Conservation (phyloP, 331 rosid genomes). For the Phaseolus coccineus region DNA sequence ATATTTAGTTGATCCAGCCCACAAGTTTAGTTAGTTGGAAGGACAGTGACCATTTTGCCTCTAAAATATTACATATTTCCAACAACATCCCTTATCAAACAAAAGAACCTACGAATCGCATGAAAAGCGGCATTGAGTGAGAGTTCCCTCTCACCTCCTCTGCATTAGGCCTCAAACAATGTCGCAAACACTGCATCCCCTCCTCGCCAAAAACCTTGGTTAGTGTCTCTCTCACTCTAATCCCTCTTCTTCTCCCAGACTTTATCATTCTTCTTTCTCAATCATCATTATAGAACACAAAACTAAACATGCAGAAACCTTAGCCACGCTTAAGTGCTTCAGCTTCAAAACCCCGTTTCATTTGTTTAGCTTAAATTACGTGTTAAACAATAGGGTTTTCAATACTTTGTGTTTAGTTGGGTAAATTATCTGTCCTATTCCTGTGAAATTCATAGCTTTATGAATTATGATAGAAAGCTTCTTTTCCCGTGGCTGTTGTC, state of each 20-base stretch:
- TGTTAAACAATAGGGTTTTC: slow-evolving; percentile 34
- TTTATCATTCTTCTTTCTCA: not conserved
- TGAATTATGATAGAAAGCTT: slow-evolving; percentile 6
- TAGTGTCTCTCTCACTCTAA: not conserved
- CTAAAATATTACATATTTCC: slow-evolving; percentile 21
- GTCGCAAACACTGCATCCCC: slow-evolving; percentile 51
- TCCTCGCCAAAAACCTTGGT: slow-evolving; percentile 52
- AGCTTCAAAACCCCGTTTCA: slow-evolving; percentile 18
- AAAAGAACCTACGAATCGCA: not conserved
- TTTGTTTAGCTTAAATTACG: not conserved
- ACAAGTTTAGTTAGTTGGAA: not conserved
- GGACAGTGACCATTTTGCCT: not conserved
- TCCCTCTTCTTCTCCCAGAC: not conserved
- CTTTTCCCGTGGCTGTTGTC: slow-evolving; percentile 13
- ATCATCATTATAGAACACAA: not conserved
- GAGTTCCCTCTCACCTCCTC: not conserved
- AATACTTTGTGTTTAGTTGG: not conserved
- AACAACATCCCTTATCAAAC: slow-evolving; percentile 59
- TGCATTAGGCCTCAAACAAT: slow-evolving; percentile 38
- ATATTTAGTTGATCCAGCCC: not conserved
- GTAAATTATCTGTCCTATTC: not conserved
- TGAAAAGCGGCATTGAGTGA: slow-evolving; percentile 45
- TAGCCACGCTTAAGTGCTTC: slow-evolving; percentile 1
- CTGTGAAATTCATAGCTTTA: not conserved
- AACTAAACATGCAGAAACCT: not conserved